Conservation (phyloP, 1,284 basidiomycete genomes). For the Moesziomyces antarcticus region DNA sequence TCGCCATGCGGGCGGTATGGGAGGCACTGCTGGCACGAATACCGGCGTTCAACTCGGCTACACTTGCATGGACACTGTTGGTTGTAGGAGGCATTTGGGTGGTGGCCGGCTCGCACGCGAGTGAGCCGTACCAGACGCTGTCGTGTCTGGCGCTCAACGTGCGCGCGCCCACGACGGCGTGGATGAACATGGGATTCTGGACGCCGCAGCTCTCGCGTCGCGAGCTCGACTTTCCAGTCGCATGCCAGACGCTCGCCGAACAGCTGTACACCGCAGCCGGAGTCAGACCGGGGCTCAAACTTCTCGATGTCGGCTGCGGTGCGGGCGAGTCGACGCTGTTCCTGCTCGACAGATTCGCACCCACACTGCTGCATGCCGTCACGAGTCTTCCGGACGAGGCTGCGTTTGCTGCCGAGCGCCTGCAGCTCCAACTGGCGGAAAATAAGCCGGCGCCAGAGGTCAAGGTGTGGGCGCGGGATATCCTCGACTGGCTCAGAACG, state of each 20-base stretch:
- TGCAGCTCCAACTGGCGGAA: conserved; percentile 4
- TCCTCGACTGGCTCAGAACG: conserved; percentile 38
- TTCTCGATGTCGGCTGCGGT: conserved; percentile 65
- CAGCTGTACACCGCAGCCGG: conserved; percentile 44
- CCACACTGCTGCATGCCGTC: conserved; percentile 57
- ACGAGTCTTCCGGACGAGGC: conserved; percentile 56
- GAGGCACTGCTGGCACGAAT: not conserved
- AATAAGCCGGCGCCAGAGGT: conserved; percentile 9
- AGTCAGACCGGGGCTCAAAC: conserved; percentile 23
- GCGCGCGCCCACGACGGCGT: conserved; percentile 44
- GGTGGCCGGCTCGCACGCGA: conserved; percentile 1
- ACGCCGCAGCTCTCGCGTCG: conserved; percentile 19
- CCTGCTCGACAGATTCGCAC: conserved; percentile 28
- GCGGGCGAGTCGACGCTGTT: conserved; percentile 62
- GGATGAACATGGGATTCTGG: conserved; percentile 64
- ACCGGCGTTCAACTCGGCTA: conserved; percentile 1
- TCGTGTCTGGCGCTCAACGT: conserved; percentile 42
- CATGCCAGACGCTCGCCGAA: conserved; percentile 50
- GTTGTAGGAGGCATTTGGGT: conserved; percentile 12
- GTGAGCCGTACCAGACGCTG: conserved; percentile 29
- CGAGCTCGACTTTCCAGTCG: conserved; percentile 37
- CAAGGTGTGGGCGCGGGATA: conserved; percentile 52
- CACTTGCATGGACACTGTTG: conserved; percentile 6
- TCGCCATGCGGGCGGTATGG: too few species aligned
- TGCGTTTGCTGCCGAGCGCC: conserved; percentile 21